Percentiles rank a stretch among this genome's conserved stretches.
These are phyloP conservation scores for Ilyonectria robusta DNA, from an alignment of 2,329 filamentous ascomycete genomes.

Conservation along the genomic window DNA sequence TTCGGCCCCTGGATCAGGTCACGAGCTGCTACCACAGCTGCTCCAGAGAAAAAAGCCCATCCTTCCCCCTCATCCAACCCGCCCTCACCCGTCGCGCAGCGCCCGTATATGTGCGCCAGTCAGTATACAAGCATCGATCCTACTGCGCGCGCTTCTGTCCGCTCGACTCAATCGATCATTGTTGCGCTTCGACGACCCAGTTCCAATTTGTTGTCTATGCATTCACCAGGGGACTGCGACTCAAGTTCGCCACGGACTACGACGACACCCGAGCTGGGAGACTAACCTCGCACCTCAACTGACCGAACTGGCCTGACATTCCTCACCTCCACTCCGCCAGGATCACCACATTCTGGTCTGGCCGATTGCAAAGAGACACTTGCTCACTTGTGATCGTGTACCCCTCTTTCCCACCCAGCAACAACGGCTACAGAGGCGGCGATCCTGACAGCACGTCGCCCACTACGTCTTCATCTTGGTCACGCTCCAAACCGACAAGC, in stretches of 20 bases:
- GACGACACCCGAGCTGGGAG: constrained; percentile 9
- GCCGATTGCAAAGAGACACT: neutral
- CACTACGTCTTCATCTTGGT: neutral
- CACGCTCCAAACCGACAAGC: neutral
- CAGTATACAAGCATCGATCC: constrained; percentile 4
- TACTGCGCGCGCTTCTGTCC: constrained; percentile 5
- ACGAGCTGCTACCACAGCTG: constrained; percentile 40
- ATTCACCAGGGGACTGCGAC: constrained; percentile 14
- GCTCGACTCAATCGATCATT: constrained; percentile 13
- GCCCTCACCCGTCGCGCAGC: constrained; percentile 21
- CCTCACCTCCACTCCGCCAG: constrained; percentile 13
- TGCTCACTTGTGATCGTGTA: neutral
- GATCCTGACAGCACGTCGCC: constrained; percentile 3
- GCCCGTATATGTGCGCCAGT: constrained; percentile 9
- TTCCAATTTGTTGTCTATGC: constrained; percentile 20
- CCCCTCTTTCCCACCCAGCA: neutral
- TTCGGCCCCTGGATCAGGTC: constrained; percentile 42
- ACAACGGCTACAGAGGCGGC: neutral
- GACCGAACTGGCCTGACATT: constrained; percentile 18
- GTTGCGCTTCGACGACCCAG: neutral
- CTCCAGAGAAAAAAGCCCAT: constrained; percentile 39
- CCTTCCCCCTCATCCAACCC: constrained; percentile 37
- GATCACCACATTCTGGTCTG: constrained; percentile 7
- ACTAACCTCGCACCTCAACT: constrained; percentile 7
- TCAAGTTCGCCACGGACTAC: constrained; percentile 21